Percentiles rank a stretch among this genome's conserved stretches.
These are phyloP conservation scores for Metarhizium sp. DNA, from an alignment of 2,329 filamentous ascomycete genomes.

Conservation along the genomic window DNA sequence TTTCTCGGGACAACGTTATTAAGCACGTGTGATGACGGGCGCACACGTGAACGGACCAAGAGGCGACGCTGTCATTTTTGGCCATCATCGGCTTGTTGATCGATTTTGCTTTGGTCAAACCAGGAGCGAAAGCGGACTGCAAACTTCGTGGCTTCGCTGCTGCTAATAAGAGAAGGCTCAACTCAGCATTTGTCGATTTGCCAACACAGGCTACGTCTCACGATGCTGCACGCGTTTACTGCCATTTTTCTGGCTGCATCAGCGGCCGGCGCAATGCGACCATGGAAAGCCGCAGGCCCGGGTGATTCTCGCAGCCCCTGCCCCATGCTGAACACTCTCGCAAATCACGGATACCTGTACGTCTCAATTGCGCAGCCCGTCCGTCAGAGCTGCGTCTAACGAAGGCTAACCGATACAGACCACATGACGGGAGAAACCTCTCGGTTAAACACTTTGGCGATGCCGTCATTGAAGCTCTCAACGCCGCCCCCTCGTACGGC, in stretches of 20 bases:
- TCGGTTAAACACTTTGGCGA: constrained; percentile 9
- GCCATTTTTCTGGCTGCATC: background rate
- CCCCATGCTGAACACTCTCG: constrained; percentile 15
- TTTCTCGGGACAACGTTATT: background rate
- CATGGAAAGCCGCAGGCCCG: constrained; percentile 7
- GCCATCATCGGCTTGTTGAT: too few species aligned
- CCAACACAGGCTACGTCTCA: background rate
- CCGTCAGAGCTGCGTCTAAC: background rate
- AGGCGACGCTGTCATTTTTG: background rate
- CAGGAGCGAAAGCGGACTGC: background rate
- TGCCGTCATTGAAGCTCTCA: constrained; percentile 11
- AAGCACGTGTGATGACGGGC: background rate
- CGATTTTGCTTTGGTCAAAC: too few species aligned
- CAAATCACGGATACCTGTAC: constrained; percentile 14
- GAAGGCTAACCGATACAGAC: constrained; percentile 1
- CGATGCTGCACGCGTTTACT: background rate
- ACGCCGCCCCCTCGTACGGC: constrained; percentile 7
- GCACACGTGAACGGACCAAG: background rate
- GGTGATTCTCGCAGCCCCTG: constrained; percentile 11
- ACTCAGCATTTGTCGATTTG: background rate
- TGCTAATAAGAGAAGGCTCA: background rate
- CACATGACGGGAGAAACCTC: constrained; percentile 11
- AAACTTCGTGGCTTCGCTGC: background rate
- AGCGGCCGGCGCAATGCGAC: constrained; percentile 1
- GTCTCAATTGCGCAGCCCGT: background rate